Percentiles rank a stretch among this genome's conserved stretches.
Conservation (phyloP, 352 stramenopile genomes). For the Albugo candida region DNA sequence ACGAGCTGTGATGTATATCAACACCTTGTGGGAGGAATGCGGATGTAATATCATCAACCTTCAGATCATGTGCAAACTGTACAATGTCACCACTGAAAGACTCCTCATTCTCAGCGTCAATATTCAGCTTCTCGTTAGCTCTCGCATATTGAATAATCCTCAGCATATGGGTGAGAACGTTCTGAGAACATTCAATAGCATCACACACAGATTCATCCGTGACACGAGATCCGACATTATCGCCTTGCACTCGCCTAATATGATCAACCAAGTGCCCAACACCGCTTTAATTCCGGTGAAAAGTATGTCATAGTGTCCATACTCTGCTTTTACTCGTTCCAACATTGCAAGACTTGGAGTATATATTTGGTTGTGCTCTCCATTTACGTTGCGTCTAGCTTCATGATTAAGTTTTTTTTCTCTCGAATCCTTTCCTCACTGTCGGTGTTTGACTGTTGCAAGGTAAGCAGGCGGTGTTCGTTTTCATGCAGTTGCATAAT, state of each 20-base stretch:
- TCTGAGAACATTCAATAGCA: slow-evolving; percentile 21
- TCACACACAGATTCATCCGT: slow-evolving; percentile 80
- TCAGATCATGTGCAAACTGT: slow-evolving; percentile 6
- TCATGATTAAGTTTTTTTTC: slow-evolving; percentile 85
- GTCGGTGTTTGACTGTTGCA: slow-evolving; percentile 48
- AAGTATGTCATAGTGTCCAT: slow-evolving; percentile 80
- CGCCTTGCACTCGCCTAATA: slow-evolving; percentile 61
- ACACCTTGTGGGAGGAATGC: background rate
- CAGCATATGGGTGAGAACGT: slow-evolving; percentile 53
- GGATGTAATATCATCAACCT: slow-evolving; percentile 15
- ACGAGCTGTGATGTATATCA: background rate
- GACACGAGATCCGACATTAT: slow-evolving; percentile 57
- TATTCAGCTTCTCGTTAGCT: slow-evolving; percentile 28
- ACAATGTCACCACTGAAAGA: slow-evolving; percentile 11
- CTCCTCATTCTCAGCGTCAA: slow-evolving; percentile 2
- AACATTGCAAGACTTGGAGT: slow-evolving; percentile 61
- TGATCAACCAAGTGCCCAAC: slow-evolving; percentile 89
- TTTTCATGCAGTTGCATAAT: slow-evolving; percentile 81
- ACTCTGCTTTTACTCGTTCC: slow-evolving; percentile 81
- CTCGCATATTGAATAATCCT: slow-evolving; percentile 13
- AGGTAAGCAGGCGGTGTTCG: slow-evolving; percentile 69
- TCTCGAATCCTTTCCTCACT: slow-evolving; percentile 82
- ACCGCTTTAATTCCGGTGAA: slow-evolving; percentile 87
- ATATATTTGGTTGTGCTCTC: slow-evolving; percentile 81
- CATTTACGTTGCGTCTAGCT: slow-evolving; percentile 73